A percentile compares a stretch with the other conserved stretches of the same genome.
These are phyloP conservation scores for Rhodamnia argentea DNA, from an alignment of 345 rosid species.

Conservation along the genomic window DNA sequence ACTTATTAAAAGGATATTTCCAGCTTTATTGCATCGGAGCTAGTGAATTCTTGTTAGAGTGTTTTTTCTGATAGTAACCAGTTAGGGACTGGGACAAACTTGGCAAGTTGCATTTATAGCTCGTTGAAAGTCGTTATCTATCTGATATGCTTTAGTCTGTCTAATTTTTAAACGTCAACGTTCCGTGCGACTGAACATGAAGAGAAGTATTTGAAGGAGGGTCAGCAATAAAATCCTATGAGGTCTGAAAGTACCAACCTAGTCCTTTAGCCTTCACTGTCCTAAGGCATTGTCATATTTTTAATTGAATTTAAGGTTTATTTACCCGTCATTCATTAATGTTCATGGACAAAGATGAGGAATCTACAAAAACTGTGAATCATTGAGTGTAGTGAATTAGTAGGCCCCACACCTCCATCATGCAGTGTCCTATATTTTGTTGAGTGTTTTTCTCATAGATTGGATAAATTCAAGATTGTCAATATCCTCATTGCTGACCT, in stretches of 20 bases:
- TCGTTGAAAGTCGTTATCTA: not conserved
- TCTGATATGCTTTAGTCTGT: not conserved
- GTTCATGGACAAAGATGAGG: not conserved
- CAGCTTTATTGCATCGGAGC: not conserved
- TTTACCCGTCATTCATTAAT: not conserved
- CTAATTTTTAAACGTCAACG: not conserved
- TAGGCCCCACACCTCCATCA: not conserved
- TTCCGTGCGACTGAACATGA: not conserved
- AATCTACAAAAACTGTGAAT: not conserved
- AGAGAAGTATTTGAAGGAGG: not conserved
- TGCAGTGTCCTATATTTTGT: not conserved
- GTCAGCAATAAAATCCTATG: not conserved
- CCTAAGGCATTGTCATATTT: not conserved
- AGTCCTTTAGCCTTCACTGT: not conserved
- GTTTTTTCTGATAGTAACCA: not conserved
- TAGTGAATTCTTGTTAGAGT: not conserved
- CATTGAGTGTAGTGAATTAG: not conserved
- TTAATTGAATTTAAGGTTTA: not conserved
- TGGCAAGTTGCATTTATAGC: no score
- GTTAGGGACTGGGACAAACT: no score
- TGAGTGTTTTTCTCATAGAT: not conserved
- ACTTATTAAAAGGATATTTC: not conserved
- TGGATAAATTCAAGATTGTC: not conserved
- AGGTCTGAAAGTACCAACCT: not conserved
- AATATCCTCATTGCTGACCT: constrained; percentile 1